Conservation (phyloP, 2,329 filamentous ascomycete species). For the Fulvia fulva region DNA sequence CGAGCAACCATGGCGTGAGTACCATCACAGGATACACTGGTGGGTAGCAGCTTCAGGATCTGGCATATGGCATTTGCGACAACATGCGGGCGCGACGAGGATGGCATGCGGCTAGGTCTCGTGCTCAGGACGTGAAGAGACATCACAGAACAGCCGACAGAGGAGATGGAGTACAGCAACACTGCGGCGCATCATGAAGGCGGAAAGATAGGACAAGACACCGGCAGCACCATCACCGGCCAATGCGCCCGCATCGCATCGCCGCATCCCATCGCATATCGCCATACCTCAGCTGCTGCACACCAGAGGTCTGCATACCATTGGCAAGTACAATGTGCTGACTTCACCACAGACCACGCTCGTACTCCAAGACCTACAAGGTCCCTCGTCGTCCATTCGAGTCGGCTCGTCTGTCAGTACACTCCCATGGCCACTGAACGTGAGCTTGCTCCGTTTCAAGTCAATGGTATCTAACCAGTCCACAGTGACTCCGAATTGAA, state of each 20-base stretch:
- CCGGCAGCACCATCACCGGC: not conserved
- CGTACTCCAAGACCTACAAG: slow-evolving; percentile 99
- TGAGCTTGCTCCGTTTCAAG: slow-evolving; percentile 96
- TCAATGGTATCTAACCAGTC: slow-evolving; percentile 72
- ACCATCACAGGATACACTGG: not conserved
- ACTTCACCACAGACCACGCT: slow-evolving; percentile 43
- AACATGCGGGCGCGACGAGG: not conserved
- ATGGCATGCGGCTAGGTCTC: not conserved
- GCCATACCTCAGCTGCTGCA: not conserved
- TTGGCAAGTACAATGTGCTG: slow-evolving; percentile 11
- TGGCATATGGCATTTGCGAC: not conserved
- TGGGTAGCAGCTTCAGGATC: not conserved
- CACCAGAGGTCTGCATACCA: not conserved
- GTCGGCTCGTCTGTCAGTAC: slow-evolving; percentile 99
- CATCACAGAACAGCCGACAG: not conserved
- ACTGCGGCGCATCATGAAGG: not conserved
- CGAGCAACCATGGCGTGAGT: not conserved
- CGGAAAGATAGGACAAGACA: not conserved
- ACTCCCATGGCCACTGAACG: slow-evolving; percentile 85
- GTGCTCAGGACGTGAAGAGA: not conserved
- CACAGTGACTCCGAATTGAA: slow-evolving; percentile 97
- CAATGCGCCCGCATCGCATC: too few species aligned
- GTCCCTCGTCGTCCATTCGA: slow-evolving; percentile 97
- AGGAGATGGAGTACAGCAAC: not conserved
- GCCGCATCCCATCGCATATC: not conserved